These are phyloP conservation scores for Poronia punctata DNA, from an alignment of 495 filamentous ascomycete species.

Conservation along the genomic window DNA sequence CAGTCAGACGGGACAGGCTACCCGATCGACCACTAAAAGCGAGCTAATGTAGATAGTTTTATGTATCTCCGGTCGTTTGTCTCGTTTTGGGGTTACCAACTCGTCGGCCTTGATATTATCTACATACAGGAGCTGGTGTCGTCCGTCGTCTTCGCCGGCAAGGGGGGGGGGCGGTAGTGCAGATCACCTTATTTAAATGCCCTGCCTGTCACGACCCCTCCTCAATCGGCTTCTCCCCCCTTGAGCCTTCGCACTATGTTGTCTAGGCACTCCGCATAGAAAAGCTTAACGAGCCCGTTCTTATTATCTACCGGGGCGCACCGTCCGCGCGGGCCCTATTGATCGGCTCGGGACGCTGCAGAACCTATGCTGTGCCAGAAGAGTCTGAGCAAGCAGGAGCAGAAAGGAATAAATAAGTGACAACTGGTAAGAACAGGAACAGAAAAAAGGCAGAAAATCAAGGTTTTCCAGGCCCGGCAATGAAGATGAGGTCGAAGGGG, in stretches of 20 bases:
- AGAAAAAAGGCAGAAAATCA: too few species aligned
- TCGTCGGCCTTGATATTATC: not conserved
- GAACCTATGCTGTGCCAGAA: constrained; percentile 2
- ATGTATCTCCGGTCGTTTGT: too few species aligned
- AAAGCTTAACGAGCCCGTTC: too few species aligned
- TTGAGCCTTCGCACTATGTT: constrained; percentile 1
- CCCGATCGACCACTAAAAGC: constrained; percentile 6
- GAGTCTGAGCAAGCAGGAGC: not conserved
- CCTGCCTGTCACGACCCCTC: not conserved
- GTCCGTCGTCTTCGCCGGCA: not conserved
- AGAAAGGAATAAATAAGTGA: too few species aligned
- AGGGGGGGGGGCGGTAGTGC: too few species aligned
- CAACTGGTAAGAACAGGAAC: too few species aligned
- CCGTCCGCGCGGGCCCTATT: not conserved
- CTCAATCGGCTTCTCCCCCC: not conserved
- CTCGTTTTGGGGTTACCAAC: not conserved
- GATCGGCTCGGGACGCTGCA: constrained; percentile 5
- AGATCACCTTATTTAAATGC: constrained; percentile 1
- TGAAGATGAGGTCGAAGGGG: too few species aligned
- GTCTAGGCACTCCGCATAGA: not conserved
- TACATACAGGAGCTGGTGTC: not conserved
- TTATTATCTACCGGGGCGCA: constrained; percentile 2
- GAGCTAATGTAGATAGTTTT: not conserved
- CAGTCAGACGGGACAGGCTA: constrained; percentile 8
- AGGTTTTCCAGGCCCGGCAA: not conserved